Evolutionary conservation across 1,139 yeast genomes (phyloP), one percentile per base, ranked within the genome.

Genomic region (Candida freyschussii): DNA sequence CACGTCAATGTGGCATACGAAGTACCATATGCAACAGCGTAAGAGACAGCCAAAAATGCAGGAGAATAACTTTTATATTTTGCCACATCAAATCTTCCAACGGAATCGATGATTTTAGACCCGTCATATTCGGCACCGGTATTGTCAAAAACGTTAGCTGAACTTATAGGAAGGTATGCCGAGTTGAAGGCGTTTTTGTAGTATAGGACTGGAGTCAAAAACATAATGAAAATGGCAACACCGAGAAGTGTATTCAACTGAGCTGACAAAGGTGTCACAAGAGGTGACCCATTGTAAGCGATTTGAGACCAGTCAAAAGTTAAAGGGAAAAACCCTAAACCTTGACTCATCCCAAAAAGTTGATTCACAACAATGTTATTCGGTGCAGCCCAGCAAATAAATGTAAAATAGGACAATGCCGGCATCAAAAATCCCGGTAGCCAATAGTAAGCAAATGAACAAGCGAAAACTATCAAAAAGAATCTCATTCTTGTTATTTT

Each of bases 1-100:
- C 81, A 71, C 12, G 76, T 63, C 40, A 75, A 67, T 4, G 81
- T 59, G 9, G 86, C 86, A 59, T 78, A 77, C 7, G 78, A 67
- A 51, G 75, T 57, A 27, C 83, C 84, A 47, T 78, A 77, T 10
- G 76, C 62, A 15, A 80, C 53, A 12, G 79, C 74, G 52, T 72
- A 75, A 3, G 83, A 69, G n/a, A 83, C 69, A 6, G 85, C 66
- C 39, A 79, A 60, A 55, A 69, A 80, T 33, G 79, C 65, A 8
- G 79, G 80, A 4, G 86, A 78, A 44, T 73, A 74, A 2, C 48
- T 48, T 39, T 65, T 49, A 54, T 80, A 81, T 12, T 63, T 73
- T 13, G 55, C 55, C 33, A 57, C 54, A 47, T 73, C 63, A 46
- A 80, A 67, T 12, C 65, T 51, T 36, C 65, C 60, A 21, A 62